Conservation (phyloP, 345 rosid species). For the Zanthoxylum bungeanum region DNA sequence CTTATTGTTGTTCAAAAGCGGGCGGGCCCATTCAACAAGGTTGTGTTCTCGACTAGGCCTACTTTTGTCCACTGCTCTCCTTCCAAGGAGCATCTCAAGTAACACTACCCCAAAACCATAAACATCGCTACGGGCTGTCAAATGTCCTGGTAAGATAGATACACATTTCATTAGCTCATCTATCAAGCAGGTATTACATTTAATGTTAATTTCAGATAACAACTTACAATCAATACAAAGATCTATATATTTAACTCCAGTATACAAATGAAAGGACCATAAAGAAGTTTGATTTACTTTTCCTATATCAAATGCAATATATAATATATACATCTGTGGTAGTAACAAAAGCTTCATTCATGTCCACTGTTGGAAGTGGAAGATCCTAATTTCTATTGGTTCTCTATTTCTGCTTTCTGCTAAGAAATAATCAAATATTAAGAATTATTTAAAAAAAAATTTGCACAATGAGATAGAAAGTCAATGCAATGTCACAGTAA, state of each 20-base stretch:
- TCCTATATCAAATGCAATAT: not conserved
- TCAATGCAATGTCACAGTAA: not conserved
- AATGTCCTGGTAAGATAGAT: constrained; percentile 60
- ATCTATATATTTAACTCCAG: not conserved
- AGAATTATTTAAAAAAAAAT: not conserved
- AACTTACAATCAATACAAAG: not conserved
- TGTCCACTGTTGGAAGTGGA: not conserved
- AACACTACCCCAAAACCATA: constrained; percentile 96
- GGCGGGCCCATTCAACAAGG: constrained; percentile 97
- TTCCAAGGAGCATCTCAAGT: constrained; percentile 93
- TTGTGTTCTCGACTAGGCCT: constrained; percentile 87
- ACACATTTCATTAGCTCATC: constrained; percentile 8
- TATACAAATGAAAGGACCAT: not conserved
- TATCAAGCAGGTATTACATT: not conserved
- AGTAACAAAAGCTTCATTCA: not conserved
- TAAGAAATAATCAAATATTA: constrained; percentile 1
- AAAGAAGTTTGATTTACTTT: not conserved
- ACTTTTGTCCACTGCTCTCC: constrained; percentile 91
- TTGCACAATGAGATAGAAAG: not conserved
- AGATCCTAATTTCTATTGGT: not conserved
- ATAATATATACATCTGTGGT: not conserved
- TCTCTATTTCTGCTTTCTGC: not conserved
- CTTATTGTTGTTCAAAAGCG: constrained; percentile 74
- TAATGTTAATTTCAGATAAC: not conserved
- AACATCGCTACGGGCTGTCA: constrained; percentile 94